phyloP scores from a whole-genome alignment of 805 yeast species.

The Metschnikowia sp. region DNA sequence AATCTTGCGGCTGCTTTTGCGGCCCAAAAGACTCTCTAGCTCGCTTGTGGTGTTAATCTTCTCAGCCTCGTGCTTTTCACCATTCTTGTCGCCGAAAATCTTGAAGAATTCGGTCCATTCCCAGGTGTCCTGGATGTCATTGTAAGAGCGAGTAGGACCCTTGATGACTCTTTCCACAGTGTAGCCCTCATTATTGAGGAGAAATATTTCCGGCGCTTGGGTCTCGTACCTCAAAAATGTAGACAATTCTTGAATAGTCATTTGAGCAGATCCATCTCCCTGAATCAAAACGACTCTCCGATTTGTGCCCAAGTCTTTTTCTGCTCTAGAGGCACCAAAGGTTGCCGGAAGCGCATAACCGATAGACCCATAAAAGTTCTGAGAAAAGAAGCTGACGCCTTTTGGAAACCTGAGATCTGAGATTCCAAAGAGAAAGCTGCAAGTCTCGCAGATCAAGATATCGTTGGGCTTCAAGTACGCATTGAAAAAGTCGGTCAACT shows the following conservation, averaged over 20 bases:
- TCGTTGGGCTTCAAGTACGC: constrained; percentile 55
- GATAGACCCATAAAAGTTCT: constrained; percentile 77
- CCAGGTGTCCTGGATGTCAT: constrained; percentile 82
- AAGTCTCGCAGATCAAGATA: constrained; percentile 75
- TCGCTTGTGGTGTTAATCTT: constrained; percentile 19
- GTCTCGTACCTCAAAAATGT: constrained; percentile 57
- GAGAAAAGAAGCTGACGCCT: constrained; percentile 52
- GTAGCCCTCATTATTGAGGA: constrained; percentile 84
- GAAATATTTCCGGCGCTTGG: constrained; percentile 59
- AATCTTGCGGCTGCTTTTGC: constrained; percentile 18
- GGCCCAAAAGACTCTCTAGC: constrained; percentile 19
- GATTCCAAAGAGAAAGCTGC: constrained; percentile 76
- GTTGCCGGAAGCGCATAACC: constrained; percentile 88
- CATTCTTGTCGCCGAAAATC: constrained; percentile 53
- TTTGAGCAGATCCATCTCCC: constrained; percentile 94
- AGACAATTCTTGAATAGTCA: constrained; percentile 85
- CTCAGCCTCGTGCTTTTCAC: constrained; percentile 22
- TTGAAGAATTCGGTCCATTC: constrained; percentile 69
- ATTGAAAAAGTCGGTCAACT: constrained; percentile 35
- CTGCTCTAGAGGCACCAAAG: constrained; percentile 76
- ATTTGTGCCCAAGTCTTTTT: constrained; percentile 46
- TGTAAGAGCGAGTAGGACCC: constrained; percentile 74
- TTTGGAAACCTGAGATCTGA: constrained; percentile 64
- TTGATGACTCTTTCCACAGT: constrained; percentile 84
- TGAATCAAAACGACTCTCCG: constrained; percentile 69